Evolutionary conservation across 148 eudicot genomes (phyloP).

Genomic region (Cornus kousa): DNA sequence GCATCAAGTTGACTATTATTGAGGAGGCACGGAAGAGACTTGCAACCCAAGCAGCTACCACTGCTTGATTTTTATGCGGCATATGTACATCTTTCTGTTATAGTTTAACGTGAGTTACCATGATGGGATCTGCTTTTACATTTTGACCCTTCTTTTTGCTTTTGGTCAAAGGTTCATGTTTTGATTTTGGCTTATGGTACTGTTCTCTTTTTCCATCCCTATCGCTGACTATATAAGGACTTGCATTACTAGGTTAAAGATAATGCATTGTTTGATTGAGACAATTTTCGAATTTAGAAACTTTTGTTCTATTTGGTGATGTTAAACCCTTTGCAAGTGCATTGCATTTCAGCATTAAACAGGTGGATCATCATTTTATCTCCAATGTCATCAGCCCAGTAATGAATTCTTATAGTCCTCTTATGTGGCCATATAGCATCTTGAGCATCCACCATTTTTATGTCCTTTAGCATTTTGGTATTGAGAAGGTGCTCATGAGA

Average conservation of each 20-base stretch:
- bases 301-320: background rate
- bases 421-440: no score
- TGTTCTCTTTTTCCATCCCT: background rate
- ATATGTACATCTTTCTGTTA: background rate
- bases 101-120: background rate
- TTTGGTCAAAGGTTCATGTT: background rate
- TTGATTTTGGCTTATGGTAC: background rate
- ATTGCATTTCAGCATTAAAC: background rate
- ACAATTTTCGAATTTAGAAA: background rate
- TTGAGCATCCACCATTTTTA: background rate
- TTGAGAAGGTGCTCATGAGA: no score
- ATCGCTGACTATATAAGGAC: background rate
- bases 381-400: background rate
- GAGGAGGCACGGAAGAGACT: slow-evolving; percentile 51
- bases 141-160: background rate
- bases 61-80: slow-evolving; percentile 10
- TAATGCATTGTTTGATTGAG: background rate
- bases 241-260: background rate
- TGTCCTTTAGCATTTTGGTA: no score
- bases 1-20: slow-evolving; percentile 55
- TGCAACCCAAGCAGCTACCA: slow-evolving; percentile 17
- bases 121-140: background rate
- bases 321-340: background rate
- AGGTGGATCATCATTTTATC: background rate
- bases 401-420: no score